These are phyloP conservation scores for Zychaea mexicana DNA, from an alignment of 371 early-diverging fungal species.

Conservation along the genomic window DNA sequence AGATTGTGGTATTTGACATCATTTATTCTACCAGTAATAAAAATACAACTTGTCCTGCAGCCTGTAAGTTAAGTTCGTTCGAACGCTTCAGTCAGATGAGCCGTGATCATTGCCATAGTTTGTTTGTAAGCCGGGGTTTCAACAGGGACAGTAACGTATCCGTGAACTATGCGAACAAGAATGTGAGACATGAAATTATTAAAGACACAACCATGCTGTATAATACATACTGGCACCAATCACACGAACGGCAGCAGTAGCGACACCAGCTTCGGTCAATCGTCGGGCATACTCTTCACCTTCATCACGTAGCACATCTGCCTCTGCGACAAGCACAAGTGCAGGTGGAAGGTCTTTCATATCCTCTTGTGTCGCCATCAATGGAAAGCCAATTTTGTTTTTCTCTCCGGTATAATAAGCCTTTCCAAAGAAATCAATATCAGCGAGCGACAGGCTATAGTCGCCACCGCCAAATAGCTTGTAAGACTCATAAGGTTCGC, in stretches of 20 bases:
- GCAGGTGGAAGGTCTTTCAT: conserved; percentile 22
- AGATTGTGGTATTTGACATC: no score
- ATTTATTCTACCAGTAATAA: no score
- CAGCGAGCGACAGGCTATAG: conserved; percentile 3
- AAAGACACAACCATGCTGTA: no score
- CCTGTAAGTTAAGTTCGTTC: neutral
- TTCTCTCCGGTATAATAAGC: conserved; percentile 3
- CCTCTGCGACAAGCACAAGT: conserved; percentile 20
- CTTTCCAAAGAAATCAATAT: neutral
- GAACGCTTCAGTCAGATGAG: neutral
- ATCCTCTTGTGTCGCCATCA: conserved; percentile 15
- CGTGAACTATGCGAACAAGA: conserved; percentile 19
- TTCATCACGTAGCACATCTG: conserved; percentile 22
- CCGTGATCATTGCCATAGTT: conserved; percentile 4
- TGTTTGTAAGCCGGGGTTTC: conserved; percentile 15
- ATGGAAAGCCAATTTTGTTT: conserved; percentile 6
- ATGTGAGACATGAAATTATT: no score
- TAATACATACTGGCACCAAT: conserved; percentile 12
- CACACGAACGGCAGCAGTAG: conserved; percentile 6
- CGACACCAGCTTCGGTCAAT: conserved; percentile 20
- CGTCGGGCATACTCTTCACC: conserved; percentile 20
- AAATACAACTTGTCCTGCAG: no score
- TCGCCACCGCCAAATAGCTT: conserved; percentile 16
- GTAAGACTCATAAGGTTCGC: conserved; percentile 4
- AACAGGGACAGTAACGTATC: conserved; percentile 8